Evolutionary conservation across 148 eudicot genomes (phyloP), one percentile per base, ranked within the genome.

Genomic region (Fagopyrum tataricum): DNA sequence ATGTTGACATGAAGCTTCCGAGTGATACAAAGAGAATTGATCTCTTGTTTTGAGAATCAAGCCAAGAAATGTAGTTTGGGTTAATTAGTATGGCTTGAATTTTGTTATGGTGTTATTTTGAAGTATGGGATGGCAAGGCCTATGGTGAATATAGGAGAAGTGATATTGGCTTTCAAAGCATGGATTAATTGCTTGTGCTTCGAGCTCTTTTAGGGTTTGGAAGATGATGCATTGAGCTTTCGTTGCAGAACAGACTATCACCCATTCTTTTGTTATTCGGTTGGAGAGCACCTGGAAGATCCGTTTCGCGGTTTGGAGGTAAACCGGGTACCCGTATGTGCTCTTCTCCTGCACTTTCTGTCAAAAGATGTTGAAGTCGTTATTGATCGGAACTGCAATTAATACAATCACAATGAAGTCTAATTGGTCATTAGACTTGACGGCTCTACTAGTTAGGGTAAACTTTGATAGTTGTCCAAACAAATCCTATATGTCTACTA

Each of bases 1-100:
- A 82, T 42, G 82, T 80, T 4, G 93, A 85, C 9, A 88, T 83
- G 64, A 84, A 87, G 70, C 96, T 89, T 21, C 96, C 93, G 70
- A 77, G 81, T 15, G 91, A 89, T 26, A 89, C 75, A 71, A 87
- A 89, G 70, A 89, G 42, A 10, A 88, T 88, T 0, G 95, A 84
- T 14, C 37, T 62, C 12, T 75, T 24, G 23, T 86, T 84, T 53
- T 81, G 80, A 7, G 75, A 67, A 48, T 81, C 76, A 41, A 81
- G 53, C 81, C 84, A 81, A 4, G 70, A 31, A 17, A 66, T 31
- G 44, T 66, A 66, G 43, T 31, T 15, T 64, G 69, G 69, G 14
- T 10, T n/a, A n/a, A n/a, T n/a, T n/a, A n/a, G n/a, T n/a, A n/a
- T n/a, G n/a, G n/a, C n/a, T 10, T 15, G 14, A 0, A 21, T 58